Base-by-base conservation (phyloP, 2,329 filamentous ascomycete genomes). In the Periconia macrospinosa region DNA sequence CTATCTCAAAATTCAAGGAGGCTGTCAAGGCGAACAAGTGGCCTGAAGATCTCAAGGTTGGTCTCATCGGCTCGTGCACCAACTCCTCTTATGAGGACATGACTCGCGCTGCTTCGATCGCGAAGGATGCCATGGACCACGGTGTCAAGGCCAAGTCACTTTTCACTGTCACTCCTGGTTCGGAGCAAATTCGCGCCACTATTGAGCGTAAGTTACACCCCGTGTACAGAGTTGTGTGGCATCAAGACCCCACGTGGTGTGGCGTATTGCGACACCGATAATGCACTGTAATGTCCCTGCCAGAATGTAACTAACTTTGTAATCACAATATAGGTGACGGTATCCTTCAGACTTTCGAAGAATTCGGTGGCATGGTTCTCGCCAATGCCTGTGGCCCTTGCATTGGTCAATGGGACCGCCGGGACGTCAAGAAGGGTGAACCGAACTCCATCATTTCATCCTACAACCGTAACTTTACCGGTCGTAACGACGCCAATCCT, bases 401-500 rank as follows among this genome's bases (percentile, higher is more conserved):
- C 62, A 72, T 95, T 75, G 92, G 91, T 59, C 93, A 97, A 79
- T 97, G 94, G 94, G 92, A 97, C 72, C 89, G 94, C 65, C 83
- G 81, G 62, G 93, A 97, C 67, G 91, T 97, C 52, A 89, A 92
- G 84, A 97, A 97, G 86, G 93, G 93, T 63, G 87, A 90, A 68
- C 82, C 92, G 70, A 99, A 99, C 87, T 95, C 92, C 7, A 99
- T 99, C 76, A 83, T 99, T 75, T 97, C 92, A 45, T 97, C 94
- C 27, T 99, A 97, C 88, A 99, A 99, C 89, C 92, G 94, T 79
- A 97, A 99, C 87, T 97, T 99, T 83, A 97, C 93, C 57, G 93
- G 93, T 63, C 91, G 94, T 75, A 97, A 97, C 77, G 92, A 96
- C 67, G 92, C 90, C 64, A 97, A 96, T 84, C 92, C 92, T 41